These are phyloP conservation scores for Cudoniella acicularis DNA, from an alignment of 495 filamentous ascomycete genomes.

Conservation along the genomic window DNA sequence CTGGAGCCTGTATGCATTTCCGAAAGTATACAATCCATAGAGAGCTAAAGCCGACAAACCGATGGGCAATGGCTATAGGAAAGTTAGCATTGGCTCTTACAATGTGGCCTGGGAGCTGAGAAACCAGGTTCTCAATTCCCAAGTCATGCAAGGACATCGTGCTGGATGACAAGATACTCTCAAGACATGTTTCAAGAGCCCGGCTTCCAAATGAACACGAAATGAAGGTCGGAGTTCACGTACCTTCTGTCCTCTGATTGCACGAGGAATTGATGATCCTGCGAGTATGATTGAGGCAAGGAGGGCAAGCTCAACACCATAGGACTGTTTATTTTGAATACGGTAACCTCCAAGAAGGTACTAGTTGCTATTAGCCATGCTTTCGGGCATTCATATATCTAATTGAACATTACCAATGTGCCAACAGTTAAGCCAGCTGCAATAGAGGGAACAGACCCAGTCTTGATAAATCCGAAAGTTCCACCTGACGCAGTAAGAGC, in stretches of 20 bases:
- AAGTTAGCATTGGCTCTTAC: no score
- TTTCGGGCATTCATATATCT: not conserved
- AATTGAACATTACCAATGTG: constrained; percentile 32
- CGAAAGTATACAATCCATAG: constrained; percentile 58
- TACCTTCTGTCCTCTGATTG: constrained; percentile 74
- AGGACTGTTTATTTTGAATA: constrained; percentile 59
- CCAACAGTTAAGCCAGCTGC: constrained; percentile 81
- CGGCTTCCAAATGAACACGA: no score
- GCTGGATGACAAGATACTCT: no score
- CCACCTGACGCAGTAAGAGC: constrained; percentile 83
- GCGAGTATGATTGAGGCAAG: constrained; percentile 80
- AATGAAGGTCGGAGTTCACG: no score
- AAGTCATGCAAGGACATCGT: no score
- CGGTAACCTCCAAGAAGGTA: constrained; percentile 70
- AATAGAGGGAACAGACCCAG: constrained; percentile 81
- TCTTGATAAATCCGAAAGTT: constrained; percentile 74
- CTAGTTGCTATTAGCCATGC: constrained; percentile 22
- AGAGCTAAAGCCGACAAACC: constrained; percentile 62
- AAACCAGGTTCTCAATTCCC: no score
- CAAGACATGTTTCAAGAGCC: no score
- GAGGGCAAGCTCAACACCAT: constrained; percentile 70
- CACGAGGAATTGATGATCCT: constrained; percentile 77
- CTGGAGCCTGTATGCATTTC: constrained; percentile 43
- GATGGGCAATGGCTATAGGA: constrained; percentile 70
- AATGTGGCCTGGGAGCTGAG: no score